Evolutionary conservation across 352 stramenopile genomes (phyloP), one percentile per base, ranked within the genome.

Genomic region (Phytophthora citricola): DNA sequence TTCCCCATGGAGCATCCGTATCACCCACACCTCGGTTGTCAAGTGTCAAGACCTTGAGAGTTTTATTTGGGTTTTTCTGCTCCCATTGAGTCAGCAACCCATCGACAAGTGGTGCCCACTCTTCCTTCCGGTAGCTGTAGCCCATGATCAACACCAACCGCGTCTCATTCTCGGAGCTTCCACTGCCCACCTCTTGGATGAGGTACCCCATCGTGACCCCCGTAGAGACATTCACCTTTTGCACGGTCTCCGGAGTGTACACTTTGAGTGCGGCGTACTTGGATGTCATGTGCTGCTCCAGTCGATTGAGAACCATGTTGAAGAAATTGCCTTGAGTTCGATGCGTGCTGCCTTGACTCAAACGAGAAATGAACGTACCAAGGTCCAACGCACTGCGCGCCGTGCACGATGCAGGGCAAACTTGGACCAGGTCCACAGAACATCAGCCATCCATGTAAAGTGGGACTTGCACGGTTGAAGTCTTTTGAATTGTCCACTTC

Each of bases 1-100:
- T 69, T 71, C 3, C 78, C 71, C 71, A 86, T 0, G 83, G 72
- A 27, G 68, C 66, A 46, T 89, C 81, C 5, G 78, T 78, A 49
- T 57, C 75, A 40, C 82, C 83, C 1, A 80, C 66, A 20, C 78
- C 83, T 29, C 83, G 78, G 68, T 90, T 91, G 62, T 89, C 83
- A 17, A 91, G 73, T 8, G 73, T 85, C 47, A 89, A 36, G 15
- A 91, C 50, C 48, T 81, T 69, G 46, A 88, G 52, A 3, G 38
- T 48, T 38, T 63, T 69, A 27, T 70, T 43, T n/a, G 31, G 11
- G 10, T 46, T 29, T 4, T 48, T 29, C n/a, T 55, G 32, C 1
- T 58, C 29, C 73, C 73, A 79, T 47, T 75, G 53, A 14, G 63
- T 69, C 14, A 84, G 56, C 22, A 87, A 45, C 5, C 45, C 50